Base-by-base conservation (phyloP, 495 filamentous ascomycete species). In the Sphaerosporella brunnea region DNA sequence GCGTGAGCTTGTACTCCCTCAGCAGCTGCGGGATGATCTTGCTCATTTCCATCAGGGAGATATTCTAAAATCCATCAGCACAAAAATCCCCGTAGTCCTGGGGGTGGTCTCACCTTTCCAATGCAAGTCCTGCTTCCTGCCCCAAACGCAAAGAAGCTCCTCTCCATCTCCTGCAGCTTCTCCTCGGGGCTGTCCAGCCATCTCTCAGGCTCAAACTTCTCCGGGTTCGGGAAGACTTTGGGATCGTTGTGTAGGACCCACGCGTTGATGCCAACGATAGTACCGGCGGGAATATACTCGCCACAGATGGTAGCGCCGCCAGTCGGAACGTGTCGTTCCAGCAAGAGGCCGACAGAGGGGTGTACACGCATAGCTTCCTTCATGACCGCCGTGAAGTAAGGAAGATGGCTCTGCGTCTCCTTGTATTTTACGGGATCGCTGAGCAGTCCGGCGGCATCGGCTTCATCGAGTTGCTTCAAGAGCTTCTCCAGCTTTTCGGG, bases 11-110 rank as follows among this genome's bases (percentile, higher is more conserved):
- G 62, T 84, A 88, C 48, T 73, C 64, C 48, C 78, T 67, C 53
- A 85, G 67, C 55, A 86, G 67, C 46, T 70, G 80, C 34, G 82
- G 80, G 44, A 85, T 74, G 47, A 87, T 55, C 67, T 87, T 86
- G 52, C 82, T 82, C 44, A 85, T 78, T 69, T 87, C 82, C 61
- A 86, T 51, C 63, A 80, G 59, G 45, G 73, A 75, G 47, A 86
- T 77, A 53, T 86, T 85, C 65, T n/a, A n/a, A n/a, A n/a, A n/a
- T n/a, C n/a, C n/a, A n/a, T n/a, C n/a, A n/a, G n/a, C n/a, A n/a
- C n/a, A n/a, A n/a, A n/a, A n/a, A n/a, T n/a, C n/a, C n/a, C n/a
- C n/a, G n/a, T n/a, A n/a, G n/a, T n/a, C n/a, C n/a, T n/a, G n/a
- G n/a, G n/a, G n/a, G n/a, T n/a, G n/a, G n/a, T n/a, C n/a, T n/a